A percentile compares a stretch with the other conserved stretches of the same genome.
These are phyloP conservation scores for Phlyctochytrium arcticum DNA, from an alignment of 192 early-diverging fungal genomes.

Conservation along the genomic window DNA sequence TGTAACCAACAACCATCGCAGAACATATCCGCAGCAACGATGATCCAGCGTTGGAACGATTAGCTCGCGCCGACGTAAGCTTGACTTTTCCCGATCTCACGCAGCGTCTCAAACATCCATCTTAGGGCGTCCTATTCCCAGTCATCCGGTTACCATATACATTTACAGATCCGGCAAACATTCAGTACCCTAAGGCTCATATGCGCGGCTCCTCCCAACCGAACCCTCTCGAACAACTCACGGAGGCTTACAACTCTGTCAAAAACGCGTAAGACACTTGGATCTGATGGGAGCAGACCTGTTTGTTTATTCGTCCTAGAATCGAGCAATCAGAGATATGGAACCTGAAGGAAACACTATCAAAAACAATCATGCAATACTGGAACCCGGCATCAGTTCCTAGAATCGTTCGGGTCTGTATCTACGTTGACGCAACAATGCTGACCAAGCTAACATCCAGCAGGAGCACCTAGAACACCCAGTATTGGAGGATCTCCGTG, in stretches of 20 bases:
- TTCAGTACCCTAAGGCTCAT: too few relatives aligned
- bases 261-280: not conserved
- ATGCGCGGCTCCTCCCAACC: not conserved
- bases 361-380: not conserved
- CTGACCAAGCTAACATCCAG: too few relatives aligned
- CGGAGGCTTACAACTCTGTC: not conserved
- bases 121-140: not conserved
- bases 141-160: not conserved
- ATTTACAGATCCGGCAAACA: not conserved
- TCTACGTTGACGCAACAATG: too few relatives aligned
- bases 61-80: constrained; percentile 1
- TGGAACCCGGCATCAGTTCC: too few relatives aligned
- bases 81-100: too few relatives aligned
- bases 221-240: not conserved
- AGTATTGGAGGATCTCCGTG: too few relatives aligned
- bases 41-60: not conserved
- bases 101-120: too few relatives aligned
- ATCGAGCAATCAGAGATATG: not conserved
- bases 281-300: not conserved
- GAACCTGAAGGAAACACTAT: not conserved
- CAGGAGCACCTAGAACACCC: too few relatives aligned
- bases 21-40: constrained; percentile 2
- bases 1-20: too few relatives aligned
- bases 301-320: not conserved
- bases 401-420: too few relatives aligned